Conservation (phyloP, 2,329 filamentous ascomycete species). For the Aureobasidium sp. region DNA sequence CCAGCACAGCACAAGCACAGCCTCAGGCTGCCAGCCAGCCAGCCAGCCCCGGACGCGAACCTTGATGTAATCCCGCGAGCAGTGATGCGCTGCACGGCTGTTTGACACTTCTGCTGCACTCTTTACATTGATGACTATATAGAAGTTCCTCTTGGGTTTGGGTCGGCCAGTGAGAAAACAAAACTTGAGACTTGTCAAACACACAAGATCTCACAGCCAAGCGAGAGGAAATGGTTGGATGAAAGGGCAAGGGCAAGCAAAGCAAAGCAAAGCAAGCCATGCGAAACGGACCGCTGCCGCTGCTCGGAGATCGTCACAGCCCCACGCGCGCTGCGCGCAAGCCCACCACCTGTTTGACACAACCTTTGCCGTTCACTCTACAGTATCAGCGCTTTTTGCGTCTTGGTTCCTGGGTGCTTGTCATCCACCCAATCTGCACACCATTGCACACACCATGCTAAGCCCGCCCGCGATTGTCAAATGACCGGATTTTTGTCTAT, state of each 20-base stretch:
- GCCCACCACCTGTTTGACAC: background rate
- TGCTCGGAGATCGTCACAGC: background rate
- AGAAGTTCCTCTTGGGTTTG: background rate
- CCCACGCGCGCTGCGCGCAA: background rate
- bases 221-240: background rate
- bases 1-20: no score
- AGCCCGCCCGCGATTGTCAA: background rate
- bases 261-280: background rate
- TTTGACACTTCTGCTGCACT: background rate
- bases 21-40: background rate
- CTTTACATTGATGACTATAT: background rate
- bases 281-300: constrained; percentile 2
- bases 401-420: background rate
- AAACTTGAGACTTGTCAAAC: background rate
- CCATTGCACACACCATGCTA: background rate
- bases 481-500: constrained; percentile 1
- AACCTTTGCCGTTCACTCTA: background rate
- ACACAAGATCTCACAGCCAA: background rate
- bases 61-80: background rate
- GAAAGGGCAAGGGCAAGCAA: no score
- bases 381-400: no score
- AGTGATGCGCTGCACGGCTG: background rate
- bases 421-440: background rate
- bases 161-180: background rate
- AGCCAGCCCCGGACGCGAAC: background rate